Evolutionary conservation across 805 yeast species (phyloP).

Genomic region (Clavispora vitiphila): DNA sequence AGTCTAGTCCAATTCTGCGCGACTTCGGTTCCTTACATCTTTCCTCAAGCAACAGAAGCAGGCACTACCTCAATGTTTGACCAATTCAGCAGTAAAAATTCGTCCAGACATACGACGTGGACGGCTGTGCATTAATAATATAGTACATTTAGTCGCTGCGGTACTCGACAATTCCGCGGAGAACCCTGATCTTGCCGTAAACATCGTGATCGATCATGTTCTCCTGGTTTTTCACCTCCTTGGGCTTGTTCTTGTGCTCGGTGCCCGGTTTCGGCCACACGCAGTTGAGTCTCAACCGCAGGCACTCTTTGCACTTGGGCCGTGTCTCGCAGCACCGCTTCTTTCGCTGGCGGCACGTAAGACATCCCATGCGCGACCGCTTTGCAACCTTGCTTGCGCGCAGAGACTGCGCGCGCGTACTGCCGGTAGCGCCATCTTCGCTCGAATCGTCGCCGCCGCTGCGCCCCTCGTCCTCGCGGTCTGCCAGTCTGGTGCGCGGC

Average conservation of each 20-base stretch:
- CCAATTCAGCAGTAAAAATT: too few species aligned
- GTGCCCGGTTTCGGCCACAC: slow-evolving; percentile 72
- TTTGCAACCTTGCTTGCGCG: slow-evolving; percentile 22
- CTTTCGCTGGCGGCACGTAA: slow-evolving; percentile 73
- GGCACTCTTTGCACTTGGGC: slow-evolving; percentile 66
- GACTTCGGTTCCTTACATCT: too few species aligned
- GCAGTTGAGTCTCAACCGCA: slow-evolving; percentile 59
- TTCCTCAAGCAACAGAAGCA: too few species aligned
- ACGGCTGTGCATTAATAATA: not conserved
- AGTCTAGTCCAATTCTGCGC: too few species aligned
- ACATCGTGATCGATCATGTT: slow-evolving; percentile 51
- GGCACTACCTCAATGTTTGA: too few species aligned
- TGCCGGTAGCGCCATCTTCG: not conserved
- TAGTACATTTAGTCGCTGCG: slow-evolving; percentile 11
- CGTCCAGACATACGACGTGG: too few species aligned
- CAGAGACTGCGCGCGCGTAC: slow-evolving; percentile 1
- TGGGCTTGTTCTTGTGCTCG: slow-evolving; percentile 54
- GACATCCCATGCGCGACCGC: slow-evolving; percentile 68
- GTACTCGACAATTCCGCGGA: slow-evolving; percentile 59
- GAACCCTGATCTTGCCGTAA: slow-evolving; percentile 55
- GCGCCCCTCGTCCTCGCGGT: not conserved
- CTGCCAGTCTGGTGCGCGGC: not conserved
- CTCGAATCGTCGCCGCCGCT: not conserved
- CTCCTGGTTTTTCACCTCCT: slow-evolving; percentile 44
- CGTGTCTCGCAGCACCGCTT: slow-evolving; percentile 71